Evolutionary conservation across 805 yeast species (phyloP).

Genomic region (Saccharomycopsis synnaedendra): DNA sequence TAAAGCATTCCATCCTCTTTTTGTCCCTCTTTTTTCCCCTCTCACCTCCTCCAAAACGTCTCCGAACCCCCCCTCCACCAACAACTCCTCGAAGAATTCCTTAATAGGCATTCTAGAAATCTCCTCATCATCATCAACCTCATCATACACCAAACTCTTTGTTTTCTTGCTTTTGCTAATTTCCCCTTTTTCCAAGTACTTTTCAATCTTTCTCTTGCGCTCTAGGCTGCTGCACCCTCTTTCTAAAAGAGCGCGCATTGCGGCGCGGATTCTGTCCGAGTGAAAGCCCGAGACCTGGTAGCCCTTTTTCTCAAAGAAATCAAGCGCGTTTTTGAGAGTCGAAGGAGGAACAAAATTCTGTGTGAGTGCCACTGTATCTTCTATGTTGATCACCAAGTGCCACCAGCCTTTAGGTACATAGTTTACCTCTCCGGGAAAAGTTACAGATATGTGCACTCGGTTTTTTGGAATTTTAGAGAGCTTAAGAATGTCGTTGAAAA

Average conservation of each 20-base stretch:
- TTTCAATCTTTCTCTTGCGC: slow-evolving; percentile 1
- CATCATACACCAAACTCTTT: not conserved
- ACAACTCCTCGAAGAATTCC: slow-evolving; percentile 45
- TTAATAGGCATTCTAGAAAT: slow-evolving; percentile 40
- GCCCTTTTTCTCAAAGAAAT: slow-evolving; percentile 54
- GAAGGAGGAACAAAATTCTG: slow-evolving; percentile 75
- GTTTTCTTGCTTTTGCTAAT: not conserved
- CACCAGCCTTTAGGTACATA: slow-evolving; percentile 97
- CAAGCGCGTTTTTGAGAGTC: slow-evolving; percentile 47
- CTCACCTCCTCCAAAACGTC: slow-evolving; percentile 27
- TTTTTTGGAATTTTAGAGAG: slow-evolving; percentile 22
- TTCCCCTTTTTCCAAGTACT: not conserved
- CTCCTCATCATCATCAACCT: slow-evolving; percentile 6
- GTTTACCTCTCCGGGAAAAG: slow-evolving; percentile 74
- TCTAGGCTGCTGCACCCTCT: not conserved
- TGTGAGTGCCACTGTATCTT: slow-evolving; percentile 76
- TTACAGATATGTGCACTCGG: slow-evolving; percentile 54
- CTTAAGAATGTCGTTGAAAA: slow-evolving; percentile 55
- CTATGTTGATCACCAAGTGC: slow-evolving; percentile 85
- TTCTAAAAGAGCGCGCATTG: not conserved
- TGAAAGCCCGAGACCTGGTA: slow-evolving; percentile 77
- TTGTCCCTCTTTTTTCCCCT: slow-evolving; percentile 11
- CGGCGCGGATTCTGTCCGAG: slow-evolving; percentile 34
- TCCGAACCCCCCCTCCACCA: slow-evolving; percentile 29
- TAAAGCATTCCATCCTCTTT: too few species aligned